A percentile compares a stretch with the other conserved stretches of the same genome.
phyloP scores from a whole-genome alignment of 768 basidiomycete species.

The Rhizopogon vinicolor region DNA sequence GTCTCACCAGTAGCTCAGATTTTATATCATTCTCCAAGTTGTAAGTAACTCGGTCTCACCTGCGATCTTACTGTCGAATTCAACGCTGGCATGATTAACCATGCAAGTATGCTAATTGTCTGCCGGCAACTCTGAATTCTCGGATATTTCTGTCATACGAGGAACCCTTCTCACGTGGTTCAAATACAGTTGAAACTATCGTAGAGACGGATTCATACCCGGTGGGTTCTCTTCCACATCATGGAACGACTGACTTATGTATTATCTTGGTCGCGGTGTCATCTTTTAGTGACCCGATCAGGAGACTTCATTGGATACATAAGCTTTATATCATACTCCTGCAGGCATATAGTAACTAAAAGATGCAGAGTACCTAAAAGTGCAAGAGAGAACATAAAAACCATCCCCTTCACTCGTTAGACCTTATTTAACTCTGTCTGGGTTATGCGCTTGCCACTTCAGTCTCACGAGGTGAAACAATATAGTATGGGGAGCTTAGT shows the following conservation, averaged over 20 bases:
- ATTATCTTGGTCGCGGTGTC: neutral
- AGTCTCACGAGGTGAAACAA: too few relatives aligned
- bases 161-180: neutral
- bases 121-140: constrained; percentile 15
- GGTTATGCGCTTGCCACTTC: too few relatives aligned
- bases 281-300: neutral
- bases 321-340: neutral
- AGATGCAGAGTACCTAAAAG: too few relatives aligned
- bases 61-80: neutral
- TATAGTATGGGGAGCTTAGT: too few relatives aligned
- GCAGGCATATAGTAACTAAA: too few relatives aligned
- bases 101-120: constrained; percentile 12
- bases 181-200: neutral
- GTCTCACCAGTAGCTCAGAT: neutral
- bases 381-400: too few relatives aligned
- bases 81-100: neutral
- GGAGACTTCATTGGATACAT: neutral
- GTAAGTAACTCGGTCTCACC: neutral
- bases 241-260: neutral
- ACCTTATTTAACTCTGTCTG: too few relatives aligned
- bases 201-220: neutral
- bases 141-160: constrained; percentile 1
- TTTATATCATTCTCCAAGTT: constrained; percentile 4
- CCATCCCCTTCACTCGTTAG: too few relatives aligned
- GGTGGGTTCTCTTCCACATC: neutral